Evolutionary conservation across 805 yeast genomes (phyloP).

Genomic region (Candida sithepensis): DNA sequence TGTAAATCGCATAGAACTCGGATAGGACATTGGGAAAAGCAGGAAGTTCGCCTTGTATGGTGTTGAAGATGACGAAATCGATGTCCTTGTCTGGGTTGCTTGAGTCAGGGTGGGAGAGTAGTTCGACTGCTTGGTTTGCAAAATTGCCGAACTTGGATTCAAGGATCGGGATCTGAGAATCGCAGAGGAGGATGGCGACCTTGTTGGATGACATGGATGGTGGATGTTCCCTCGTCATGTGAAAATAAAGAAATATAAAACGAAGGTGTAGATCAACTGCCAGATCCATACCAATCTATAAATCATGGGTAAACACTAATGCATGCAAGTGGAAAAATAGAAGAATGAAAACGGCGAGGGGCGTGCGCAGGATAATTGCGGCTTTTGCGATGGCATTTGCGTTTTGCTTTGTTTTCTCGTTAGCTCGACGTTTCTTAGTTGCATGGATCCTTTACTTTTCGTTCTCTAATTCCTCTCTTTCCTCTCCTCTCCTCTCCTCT

Average conservation of each 20-base stretch:
- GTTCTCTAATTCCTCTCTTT: no score
- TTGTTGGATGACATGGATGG: neutral
- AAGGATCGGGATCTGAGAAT: constrained; percentile 31
- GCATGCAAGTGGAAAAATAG: neutral
- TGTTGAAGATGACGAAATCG: constrained; percentile 36
- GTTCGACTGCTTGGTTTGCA: constrained; percentile 42
- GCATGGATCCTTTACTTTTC: no score
- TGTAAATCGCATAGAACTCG: constrained; percentile 38
- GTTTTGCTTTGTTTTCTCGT: no score
- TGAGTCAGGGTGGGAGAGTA: no score
- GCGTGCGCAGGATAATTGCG: neutral
- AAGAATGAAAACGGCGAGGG: neutral
- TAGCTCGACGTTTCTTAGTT: no score
- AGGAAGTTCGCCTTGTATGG: constrained; percentile 27
- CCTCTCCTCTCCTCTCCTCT: no score
- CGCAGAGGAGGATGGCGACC: constrained; percentile 22
- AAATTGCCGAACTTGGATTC: constrained; percentile 44
- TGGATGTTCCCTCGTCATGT: neutral
- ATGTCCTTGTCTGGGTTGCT: constrained; percentile 16
- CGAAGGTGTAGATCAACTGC: no score
- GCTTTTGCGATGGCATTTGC: neutral
- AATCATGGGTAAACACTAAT: no score
- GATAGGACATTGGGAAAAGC: constrained; percentile 23
- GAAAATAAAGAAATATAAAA: no score
- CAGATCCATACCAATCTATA: no score